Evolutionary conservation across 345 rosid genomes (phyloP).

Genomic region (Syzygium jambos): DNA sequence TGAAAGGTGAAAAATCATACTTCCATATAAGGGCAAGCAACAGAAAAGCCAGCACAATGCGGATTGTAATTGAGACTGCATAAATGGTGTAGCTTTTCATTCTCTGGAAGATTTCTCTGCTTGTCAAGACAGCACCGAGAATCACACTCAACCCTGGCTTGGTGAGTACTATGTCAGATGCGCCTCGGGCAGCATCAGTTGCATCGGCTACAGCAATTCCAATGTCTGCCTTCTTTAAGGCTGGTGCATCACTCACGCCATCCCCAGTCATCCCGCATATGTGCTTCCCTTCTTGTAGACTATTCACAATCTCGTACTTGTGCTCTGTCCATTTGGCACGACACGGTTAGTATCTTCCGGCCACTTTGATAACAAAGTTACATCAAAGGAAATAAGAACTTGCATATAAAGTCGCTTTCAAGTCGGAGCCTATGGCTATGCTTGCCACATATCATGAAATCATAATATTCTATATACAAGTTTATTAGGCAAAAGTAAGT

Average conservation of each 20-base stretch:
- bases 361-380: neutral
- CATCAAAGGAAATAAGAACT: neutral
- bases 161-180: constrained; percentile 89
- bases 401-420: too few relatives aligned
- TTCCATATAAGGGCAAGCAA: constrained; percentile 89
- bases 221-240: constrained; percentile 85
- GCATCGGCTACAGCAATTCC: constrained; percentile 94
- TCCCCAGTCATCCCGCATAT: constrained; percentile 98
- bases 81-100: constrained; percentile 97
- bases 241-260: constrained; percentile 95
- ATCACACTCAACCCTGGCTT: constrained; percentile 95
- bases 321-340: constrained; percentile 35
- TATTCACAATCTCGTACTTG: constrained; percentile 87
- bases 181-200: constrained; percentile 85
- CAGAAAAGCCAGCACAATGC: constrained; percentile 74
- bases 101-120: constrained; percentile 89
- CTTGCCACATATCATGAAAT: too few relatives aligned
- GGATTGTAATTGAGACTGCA: constrained; percentile 86
- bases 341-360: neutral
- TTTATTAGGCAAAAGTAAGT: too few relatives aligned
- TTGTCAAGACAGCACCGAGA: constrained; percentile 78
- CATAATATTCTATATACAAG: too few relatives aligned
- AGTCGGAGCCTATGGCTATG: too few relatives aligned
- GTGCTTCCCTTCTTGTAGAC: constrained; percentile 75
- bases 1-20: constrained; percentile 91